Conservation (phyloP, 2,329 filamentous ascomycete species). For the Aspergillus arachidicola region DNA sequence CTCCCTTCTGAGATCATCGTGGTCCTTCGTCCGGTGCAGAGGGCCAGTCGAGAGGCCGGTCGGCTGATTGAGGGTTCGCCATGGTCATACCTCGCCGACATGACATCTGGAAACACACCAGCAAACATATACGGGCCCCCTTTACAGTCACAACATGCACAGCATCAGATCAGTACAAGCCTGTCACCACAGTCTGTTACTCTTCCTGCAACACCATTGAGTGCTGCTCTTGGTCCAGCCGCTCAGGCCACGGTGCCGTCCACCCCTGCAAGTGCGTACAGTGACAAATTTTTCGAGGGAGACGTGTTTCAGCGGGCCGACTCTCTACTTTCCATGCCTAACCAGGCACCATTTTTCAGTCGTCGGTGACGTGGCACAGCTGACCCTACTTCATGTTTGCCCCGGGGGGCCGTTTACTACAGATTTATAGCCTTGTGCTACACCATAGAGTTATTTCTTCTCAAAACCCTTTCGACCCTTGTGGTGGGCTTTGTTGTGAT, state of each 20-base stretch:
- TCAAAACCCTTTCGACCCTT: no score
- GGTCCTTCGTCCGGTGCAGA: constrained; percentile 78
- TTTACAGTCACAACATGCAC: constrained; percentile 33
- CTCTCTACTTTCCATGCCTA: constrained; percentile 48
- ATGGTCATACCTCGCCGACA: constrained; percentile 59
- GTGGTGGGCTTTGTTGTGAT: neutral
- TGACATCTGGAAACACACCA: constrained; percentile 35
- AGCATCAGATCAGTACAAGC: constrained; percentile 35
- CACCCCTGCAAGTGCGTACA: constrained; percentile 51
- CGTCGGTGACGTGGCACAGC: constrained; percentile 34
- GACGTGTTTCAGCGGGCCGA: constrained; percentile 54
- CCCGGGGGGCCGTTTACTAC: neutral
- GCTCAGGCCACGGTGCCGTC: constrained; percentile 86
- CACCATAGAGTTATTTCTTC: neutral
- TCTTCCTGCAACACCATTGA: constrained; percentile 83
- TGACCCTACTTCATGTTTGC: neutral
- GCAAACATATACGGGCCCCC: constrained; percentile 39
- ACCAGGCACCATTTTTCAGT: constrained; percentile 44
- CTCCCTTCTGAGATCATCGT: constrained; percentile 68
- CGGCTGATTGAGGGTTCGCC: constrained; percentile 69
- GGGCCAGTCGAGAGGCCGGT: constrained; percentile 77
- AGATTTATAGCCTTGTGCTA: neutral
- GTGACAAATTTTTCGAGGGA: constrained; percentile 52
- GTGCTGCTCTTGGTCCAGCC: constrained; percentile 84
- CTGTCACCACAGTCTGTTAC: constrained; percentile 55